These are phyloP conservation scores for Sporisorium iseilematis-ciliati DNA, from an alignment of 1,284 basidiomycete species.

Conservation along the genomic window DNA sequence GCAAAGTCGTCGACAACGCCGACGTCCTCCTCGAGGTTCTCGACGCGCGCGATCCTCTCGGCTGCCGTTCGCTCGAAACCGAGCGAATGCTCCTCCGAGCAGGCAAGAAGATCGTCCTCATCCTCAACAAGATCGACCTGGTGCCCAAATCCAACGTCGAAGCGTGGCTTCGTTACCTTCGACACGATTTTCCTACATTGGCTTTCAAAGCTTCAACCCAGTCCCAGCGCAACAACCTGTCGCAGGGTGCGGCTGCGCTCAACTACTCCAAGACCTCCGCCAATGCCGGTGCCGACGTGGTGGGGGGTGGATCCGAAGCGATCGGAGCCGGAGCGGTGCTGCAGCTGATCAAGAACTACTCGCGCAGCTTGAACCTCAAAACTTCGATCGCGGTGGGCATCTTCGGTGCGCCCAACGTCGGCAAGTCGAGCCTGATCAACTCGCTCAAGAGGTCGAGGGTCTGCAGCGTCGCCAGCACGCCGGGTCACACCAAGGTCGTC, in stretches of 20 bases:
- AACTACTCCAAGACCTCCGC: slow-evolving; percentile 27
- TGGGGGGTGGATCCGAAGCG: slow-evolving; percentile 51
- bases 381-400: slow-evolving; percentile 81
- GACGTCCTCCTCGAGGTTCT: slow-evolving; percentile 79
- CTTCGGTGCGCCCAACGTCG: slow-evolving; percentile 97
- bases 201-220: slow-evolving; percentile 91
- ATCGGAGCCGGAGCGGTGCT: slow-evolving; percentile 76
- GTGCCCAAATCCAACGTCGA: slow-evolving; percentile 90
- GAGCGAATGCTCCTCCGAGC: slow-evolving; percentile 57
- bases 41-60: slow-evolving; percentile 68
- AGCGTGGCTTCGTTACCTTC: slow-evolving; percentile 88
- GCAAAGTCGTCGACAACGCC: slow-evolving; percentile 92
- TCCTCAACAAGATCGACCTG: slow-evolving; percentile 72
- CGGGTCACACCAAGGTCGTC: slow-evolving; percentile 94
- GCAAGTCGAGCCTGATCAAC: slow-evolving; percentile 95
- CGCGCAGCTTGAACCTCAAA: slow-evolving; percentile 68
- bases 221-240: slow-evolving; percentile 78
- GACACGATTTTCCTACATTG: slow-evolving; percentile 90
- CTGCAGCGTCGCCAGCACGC: slow-evolving; percentile 92
- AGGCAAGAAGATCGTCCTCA: slow-evolving; percentile 63
- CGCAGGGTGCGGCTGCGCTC: slow-evolving; percentile 45
- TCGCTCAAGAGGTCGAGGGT: slow-evolving; percentile 79
- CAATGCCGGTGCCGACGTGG: no score
- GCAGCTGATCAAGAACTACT: slow-evolving; percentile 91
- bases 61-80: slow-evolving; percentile 73